Evolutionary conservation across 2,329 filamentous ascomycete genomes (phyloP).

Genomic region (Aspergillus tubingensis): DNA sequence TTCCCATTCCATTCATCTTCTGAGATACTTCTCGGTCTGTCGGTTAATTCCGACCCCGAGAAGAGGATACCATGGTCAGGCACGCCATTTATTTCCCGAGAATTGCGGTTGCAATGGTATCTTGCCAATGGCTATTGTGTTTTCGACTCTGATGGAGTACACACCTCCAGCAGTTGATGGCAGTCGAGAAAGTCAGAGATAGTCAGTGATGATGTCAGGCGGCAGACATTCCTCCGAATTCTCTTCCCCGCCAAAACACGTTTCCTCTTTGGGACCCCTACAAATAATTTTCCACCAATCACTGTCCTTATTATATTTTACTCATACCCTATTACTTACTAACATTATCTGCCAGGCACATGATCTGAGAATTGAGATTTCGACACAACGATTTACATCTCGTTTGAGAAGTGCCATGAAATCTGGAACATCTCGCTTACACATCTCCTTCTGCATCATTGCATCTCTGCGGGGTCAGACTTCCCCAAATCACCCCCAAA

Average conservation of each 20-base stretch:
- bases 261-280: background rate
- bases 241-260: background rate
- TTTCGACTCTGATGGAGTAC: no score
- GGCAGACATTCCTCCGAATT: constrained; percentile 10
- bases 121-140: no score
- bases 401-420: no score
- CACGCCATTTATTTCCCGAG: no score
- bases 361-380: background rate
- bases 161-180: no score
- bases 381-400: no score
- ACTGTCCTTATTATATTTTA: background rate
- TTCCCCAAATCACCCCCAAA: background rate
- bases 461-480: background rate
- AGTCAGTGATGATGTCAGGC: constrained; percentile 5
- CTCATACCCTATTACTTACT: background rate
- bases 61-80: no score
- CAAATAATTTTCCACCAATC: background rate
- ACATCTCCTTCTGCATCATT: background rate
- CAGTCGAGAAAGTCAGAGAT: no score
- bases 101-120: no score
- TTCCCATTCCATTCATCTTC: background rate
- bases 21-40: background rate
- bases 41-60: no score
- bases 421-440: background rate
- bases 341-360: background rate